Evolutionary conservation across 2,329 filamentous ascomycete species (phyloP), one percentile per base, ranked within the genome.

Genomic region (Talaromyces sp.): DNA sequence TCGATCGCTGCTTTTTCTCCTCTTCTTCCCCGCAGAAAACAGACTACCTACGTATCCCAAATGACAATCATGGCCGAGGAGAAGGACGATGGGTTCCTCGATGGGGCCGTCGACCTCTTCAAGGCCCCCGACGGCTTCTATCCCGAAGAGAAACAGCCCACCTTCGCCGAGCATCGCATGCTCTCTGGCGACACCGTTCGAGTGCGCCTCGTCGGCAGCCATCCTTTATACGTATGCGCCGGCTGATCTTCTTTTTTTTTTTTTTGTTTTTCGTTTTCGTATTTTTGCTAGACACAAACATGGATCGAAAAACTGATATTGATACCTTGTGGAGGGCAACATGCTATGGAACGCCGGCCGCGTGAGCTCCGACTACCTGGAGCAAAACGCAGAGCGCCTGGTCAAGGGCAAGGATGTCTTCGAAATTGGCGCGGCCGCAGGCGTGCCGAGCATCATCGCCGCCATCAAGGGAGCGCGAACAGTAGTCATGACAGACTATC

Each of bases 291-390:
- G 44, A 27, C 44, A 18, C 40, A 18, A 12, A 47, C 12, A 47
- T 23, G 44, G 44, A 47, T 27, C 44, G 44, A 9, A 47, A 47
- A 44, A 59, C 55, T 63, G 56, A 68, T 68, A 69, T n/a, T 54
- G 65, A 70, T 65, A 53, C 50, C 28, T 16, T 50, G 59, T 64
- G 65, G 68, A 86, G 86, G 93, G 91, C 16, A 91, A 97, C 76
- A 84, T 90, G 66, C 84, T 97, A 33, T 98, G 94, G 94, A 96
- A 97, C 75, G 93, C 91, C 64, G 89, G 89, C 63, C 89, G 90
- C 65, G 86, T 91, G 44, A 84, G 94, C 56, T 86, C 92, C 16
- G 82, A 87, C 67, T 92, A 92, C 76, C 86, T 97, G 62, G 91
- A 96, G 76, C 78, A 84, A 50, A 81, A 87, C 65, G 83, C 87